Conservation (phyloP, 768 basidiomycete genomes). For the Xerocomellus chrysenteron region DNA sequence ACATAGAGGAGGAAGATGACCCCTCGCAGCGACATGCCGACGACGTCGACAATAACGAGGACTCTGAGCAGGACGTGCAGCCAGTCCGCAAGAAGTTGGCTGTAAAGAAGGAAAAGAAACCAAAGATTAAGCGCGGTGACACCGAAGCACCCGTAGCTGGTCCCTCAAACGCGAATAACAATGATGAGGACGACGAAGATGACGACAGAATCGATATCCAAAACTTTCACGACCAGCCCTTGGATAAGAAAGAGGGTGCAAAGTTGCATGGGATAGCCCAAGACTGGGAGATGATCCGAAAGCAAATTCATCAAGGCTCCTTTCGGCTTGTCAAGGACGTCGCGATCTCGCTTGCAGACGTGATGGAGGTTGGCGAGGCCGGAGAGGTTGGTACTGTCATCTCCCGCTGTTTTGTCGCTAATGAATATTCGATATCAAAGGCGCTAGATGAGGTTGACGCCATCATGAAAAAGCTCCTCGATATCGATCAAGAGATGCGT, state of each 20-base stretch:
- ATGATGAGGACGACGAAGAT: conserved; percentile 43
- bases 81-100: conserved; percentile 30
- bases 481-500: conserved; percentile 60
- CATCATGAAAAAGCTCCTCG: conserved; percentile 68
- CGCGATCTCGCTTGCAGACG: conserved; percentile 60
- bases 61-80: conserved; percentile 42
- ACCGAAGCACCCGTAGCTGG: conserved; percentile 20
- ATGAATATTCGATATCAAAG: conserved; percentile 32
- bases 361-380: conserved; percentile 51
- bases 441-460: conserved; percentile 58
- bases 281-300: conserved; percentile 62
- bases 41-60: conserved; percentile 39
- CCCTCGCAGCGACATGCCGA: conserved; percentile 39
- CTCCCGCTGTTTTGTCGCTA: neutral
- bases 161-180: conserved; percentile 12
- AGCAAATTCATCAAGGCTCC: conserved; percentile 44
- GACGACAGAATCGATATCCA: conserved; percentile 58
- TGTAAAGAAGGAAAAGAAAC: conserved; percentile 34
- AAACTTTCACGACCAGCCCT: conserved; percentile 65
- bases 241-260: conserved; percentile 49
- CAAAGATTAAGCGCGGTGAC: conserved; percentile 26
- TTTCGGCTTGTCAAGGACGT: conserved; percentile 50
- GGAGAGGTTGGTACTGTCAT: conserved; percentile 43
- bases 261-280: conserved; percentile 56
- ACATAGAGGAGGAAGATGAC: conserved; percentile 56